A percentile compares a stretch with the other conserved stretches of the same genome.
Conservation (phyloP, 768 basidiomycete genomes). For the Termitomyces sp. region DNA sequence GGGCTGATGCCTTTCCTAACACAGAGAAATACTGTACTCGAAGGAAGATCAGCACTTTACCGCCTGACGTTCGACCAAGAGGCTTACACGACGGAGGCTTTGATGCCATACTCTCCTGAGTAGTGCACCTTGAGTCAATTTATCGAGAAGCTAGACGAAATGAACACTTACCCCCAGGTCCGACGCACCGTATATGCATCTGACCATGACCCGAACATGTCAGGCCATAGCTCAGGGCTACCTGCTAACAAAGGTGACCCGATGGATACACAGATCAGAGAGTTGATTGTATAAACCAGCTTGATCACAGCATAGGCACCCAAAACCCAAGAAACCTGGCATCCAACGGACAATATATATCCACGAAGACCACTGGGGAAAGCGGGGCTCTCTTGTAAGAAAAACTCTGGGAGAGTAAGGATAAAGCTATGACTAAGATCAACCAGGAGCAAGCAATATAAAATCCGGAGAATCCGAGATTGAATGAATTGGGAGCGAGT, state of each 20-base stretch:
- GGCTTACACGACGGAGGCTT: constrained; percentile 2
- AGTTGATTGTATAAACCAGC: background rate
- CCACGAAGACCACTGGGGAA: background rate
- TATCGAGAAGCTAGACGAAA: no score
- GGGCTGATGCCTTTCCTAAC: background rate
- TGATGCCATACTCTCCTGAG: constrained; percentile 4
- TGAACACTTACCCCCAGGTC: background rate
- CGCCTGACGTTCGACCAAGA: background rate
- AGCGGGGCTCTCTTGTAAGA: background rate
- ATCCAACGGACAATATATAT: background rate
- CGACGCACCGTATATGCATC: constrained; percentile 2
- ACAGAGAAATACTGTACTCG: background rate
- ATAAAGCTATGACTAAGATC: constrained; percentile 1
- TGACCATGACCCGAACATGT: background rate
- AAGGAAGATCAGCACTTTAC: background rate
- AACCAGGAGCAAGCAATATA: background rate
- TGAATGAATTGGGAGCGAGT: background rate
- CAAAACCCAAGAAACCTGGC: background rate
- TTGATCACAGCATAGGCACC: background rate
- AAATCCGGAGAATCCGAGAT: background rate
- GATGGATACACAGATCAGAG: background rate
- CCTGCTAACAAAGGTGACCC: background rate
- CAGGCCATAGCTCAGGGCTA: background rate
- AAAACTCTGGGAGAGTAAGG: constrained; percentile 1
- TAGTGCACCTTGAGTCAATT: no score